phyloP scores from a whole-genome alignment of 1,284 basidiomycete genomes.

The Ustilago lituana region DNA sequence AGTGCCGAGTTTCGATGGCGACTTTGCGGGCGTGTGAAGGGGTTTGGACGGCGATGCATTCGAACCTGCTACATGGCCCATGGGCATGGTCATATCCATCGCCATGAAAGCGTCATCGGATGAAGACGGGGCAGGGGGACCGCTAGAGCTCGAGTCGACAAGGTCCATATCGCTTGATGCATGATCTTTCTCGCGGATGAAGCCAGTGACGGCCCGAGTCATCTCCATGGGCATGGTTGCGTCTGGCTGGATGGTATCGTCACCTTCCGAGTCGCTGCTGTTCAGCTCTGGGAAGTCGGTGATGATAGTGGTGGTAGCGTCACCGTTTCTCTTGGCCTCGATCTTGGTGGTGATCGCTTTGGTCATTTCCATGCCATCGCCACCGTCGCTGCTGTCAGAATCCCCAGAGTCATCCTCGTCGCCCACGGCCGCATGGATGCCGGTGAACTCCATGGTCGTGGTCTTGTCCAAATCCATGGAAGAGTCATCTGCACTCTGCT shows the following conservation, averaged over 20 bases:
- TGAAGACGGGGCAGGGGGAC: constrained; percentile 13
- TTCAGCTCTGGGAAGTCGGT: constrained; percentile 23
- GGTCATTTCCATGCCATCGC: constrained; percentile 46
- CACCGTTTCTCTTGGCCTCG: constrained; percentile 37
- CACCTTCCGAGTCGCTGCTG: constrained; percentile 41
- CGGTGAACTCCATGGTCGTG: constrained; percentile 52
- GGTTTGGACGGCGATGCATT: constrained; percentile 35
- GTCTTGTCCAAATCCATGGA: constrained; percentile 35
- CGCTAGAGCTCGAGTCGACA: constrained; percentile 35
- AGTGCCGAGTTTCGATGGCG: constrained; percentile 13
- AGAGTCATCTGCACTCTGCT: constrained; percentile 9
- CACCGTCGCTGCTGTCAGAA: constrained; percentile 23
- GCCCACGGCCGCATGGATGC: constrained; percentile 16
- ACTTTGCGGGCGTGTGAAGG: constrained; percentile 6
- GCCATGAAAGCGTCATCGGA: constrained; percentile 35
- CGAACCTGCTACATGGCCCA: constrained; percentile 29
- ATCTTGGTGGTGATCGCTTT: constrained; percentile 48
- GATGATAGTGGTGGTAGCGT: constrained; percentile 38
- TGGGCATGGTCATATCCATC: constrained; percentile 57
- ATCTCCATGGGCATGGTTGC: constrained; percentile 48
- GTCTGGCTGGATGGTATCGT: constrained; percentile 36
- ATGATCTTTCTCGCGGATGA: constrained; percentile 39
- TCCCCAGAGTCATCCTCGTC: constrained; percentile 19
- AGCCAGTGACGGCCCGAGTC: constrained; percentile 41
- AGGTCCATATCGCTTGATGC: constrained; percentile 47